Conservation (phyloP, 768 basidiomycete species). For the Clavulina sp. region DNA sequence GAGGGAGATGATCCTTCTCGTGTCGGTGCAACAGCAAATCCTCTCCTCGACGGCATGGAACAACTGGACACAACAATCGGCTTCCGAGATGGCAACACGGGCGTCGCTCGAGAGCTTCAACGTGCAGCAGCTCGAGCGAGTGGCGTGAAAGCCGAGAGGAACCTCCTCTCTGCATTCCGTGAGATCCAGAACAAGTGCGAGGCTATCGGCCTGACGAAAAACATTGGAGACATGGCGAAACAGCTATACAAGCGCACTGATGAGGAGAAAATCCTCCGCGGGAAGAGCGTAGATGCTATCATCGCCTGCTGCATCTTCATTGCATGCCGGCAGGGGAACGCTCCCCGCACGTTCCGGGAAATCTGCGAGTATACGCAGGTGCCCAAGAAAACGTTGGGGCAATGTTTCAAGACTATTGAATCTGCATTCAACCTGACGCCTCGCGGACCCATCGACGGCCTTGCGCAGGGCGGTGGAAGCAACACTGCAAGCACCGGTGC, state of each 20-base stretch:
- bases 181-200: constrained; percentile 92
- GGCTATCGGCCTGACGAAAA: constrained; percentile 83
- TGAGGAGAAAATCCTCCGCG: constrained; percentile 82
- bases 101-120: constrained; percentile 80
- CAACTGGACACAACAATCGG: constrained; percentile 90
- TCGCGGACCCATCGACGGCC: constrained; percentile 41
- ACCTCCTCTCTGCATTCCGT: constrained; percentile 73
- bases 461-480: constrained; percentile 20
- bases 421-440: constrained; percentile 75
- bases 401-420: constrained; percentile 80
- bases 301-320: constrained; percentile 98
- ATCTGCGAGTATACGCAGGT: constrained; percentile 88
- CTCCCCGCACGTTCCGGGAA: constrained; percentile 91
- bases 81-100: constrained; percentile 88
- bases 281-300: constrained; percentile 81
- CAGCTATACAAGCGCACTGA: constrained; percentile 94
- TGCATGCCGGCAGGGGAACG: constrained; percentile 86
- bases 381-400: constrained; percentile 86
- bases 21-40: constrained; percentile 93
- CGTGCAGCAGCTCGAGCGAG: constrained; percentile 71
- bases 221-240: constrained; percentile 89
- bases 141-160: constrained; percentile 59
- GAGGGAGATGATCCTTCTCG: constrained; percentile 99
- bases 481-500: constrained; percentile 11
- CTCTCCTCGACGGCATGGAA: constrained; percentile 84